A percentile compares a stretch with the other conserved stretches of the same genome.
phyloP scores from a whole-genome alignment of 1,284 basidiomycete species.

The Tilletia setariae region DNA sequence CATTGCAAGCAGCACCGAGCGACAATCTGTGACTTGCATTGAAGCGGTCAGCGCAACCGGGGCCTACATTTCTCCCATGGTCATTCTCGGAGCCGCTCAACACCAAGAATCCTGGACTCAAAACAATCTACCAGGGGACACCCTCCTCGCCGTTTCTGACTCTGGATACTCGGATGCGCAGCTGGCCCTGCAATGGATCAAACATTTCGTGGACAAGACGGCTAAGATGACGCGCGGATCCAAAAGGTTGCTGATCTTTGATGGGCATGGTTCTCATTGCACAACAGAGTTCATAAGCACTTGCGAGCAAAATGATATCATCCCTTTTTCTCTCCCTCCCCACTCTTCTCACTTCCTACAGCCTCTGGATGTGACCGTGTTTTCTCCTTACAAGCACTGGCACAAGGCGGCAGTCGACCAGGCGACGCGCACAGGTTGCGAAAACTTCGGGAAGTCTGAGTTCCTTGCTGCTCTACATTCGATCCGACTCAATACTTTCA shows the following conservation, averaged over 20 bases:
- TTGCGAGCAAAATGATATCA: conserved; percentile 52
- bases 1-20: neutral
- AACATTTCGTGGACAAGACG: conserved; percentile 55
- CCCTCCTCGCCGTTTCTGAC: neutral
- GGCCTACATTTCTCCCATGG: neutral
- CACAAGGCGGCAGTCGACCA: neutral
- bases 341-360: conserved; percentile 41
- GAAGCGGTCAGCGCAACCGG: neutral
- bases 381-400: conserved; percentile 17
- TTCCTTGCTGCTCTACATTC: neutral
- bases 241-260: conserved; percentile 52
- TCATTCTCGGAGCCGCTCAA: neutral
- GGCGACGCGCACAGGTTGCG: neutral
- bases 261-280: conserved; percentile 58
- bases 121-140: neutral
- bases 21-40: neutral
- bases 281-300: conserved; percentile 53
- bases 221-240: conserved; percentile 51
- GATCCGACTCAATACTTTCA: neutral
- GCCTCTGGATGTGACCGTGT: conserved; percentile 26
- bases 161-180: conserved; percentile 43
- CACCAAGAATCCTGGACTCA: neutral
- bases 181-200: conserved; percentile 51
- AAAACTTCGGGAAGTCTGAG: neutral
- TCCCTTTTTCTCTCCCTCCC: conserved; percentile 56